A percentile compares a stretch with the other conserved stretches of the same genome.
Conservation (phyloP, 2,329 filamentous ascomycete species). For the Blastomyces silverae region DNA sequence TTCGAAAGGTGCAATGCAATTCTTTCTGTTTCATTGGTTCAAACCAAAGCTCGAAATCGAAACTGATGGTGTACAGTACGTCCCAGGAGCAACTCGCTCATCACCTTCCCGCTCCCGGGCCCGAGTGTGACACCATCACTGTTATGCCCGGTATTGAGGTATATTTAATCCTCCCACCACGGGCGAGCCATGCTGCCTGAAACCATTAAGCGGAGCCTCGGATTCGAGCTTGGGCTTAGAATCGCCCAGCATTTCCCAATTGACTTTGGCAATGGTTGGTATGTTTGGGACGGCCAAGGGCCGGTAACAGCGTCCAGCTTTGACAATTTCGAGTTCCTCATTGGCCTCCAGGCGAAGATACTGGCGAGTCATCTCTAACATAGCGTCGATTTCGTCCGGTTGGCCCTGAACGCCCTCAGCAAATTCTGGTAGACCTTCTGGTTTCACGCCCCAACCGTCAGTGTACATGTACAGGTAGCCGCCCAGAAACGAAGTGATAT, state of each 20-base stretch:
- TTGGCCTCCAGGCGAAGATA: background rate
- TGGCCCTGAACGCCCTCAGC: background rate
- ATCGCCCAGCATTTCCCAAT: slow-evolving; percentile 1
- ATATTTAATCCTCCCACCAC: background rate
- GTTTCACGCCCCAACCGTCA: background rate
- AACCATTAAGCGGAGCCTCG: background rate
- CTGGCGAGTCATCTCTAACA: background rate
- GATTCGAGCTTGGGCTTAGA: background rate
- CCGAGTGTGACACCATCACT: background rate
- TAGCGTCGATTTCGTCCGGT: background rate
- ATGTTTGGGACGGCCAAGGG: background rate
- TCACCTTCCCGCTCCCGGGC: background rate
- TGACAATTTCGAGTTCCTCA: background rate
- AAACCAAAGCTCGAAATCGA: slow-evolving; percentile 1
- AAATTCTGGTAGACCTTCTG: background rate
- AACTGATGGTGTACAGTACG: background rate
- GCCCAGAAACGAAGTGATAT: background rate
- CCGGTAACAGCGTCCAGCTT: background rate
- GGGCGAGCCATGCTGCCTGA: background rate
- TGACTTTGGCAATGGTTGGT: background rate
- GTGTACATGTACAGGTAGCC: background rate
- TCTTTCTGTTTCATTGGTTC: background rate
- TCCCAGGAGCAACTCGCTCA: slow-evolving; percentile 1
- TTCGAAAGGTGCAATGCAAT: background rate
- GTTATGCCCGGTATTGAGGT: background rate